phyloP scores from a whole-genome alignment of 768 basidiomycete genomes.

The Phaffia tasmanica region DNA sequence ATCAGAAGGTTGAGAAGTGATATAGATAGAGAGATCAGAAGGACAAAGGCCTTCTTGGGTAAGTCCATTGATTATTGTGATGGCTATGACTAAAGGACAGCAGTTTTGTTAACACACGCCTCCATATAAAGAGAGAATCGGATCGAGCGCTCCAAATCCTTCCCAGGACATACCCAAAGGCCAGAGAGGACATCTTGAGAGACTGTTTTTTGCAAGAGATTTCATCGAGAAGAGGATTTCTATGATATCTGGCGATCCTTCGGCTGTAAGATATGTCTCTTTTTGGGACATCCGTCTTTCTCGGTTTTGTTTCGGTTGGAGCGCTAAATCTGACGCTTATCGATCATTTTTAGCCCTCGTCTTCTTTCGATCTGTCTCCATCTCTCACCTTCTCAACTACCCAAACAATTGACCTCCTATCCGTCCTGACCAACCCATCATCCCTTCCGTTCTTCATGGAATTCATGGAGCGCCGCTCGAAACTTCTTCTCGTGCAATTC shows the following conservation, averaged over 20 bases:
- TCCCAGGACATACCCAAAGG: background rate
- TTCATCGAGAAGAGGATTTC: constrained; percentile 11
- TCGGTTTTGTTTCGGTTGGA: background rate
- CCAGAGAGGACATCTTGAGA: constrained; percentile 20
- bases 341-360: background rate
- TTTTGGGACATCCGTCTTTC: no score
- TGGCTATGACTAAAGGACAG: no score
- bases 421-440: constrained; percentile 74
- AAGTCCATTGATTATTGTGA: background rate
- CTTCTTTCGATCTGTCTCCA: constrained; percentile 2
- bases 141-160: background rate
- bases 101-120: no score
- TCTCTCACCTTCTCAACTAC: background rate
- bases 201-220: constrained; percentile 15
- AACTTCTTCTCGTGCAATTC: constrained; percentile 81
- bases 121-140: no score
- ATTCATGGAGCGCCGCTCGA: constrained; percentile 83
- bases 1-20: constrained; percentile 85
- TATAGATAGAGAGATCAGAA: constrained; percentile 76
- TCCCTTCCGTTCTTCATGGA: constrained; percentile 96
- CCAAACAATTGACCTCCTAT: constrained; percentile 51
- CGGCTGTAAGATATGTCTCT: background rate
- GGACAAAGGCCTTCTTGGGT: constrained; percentile 49
- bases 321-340: background rate
- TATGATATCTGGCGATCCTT: constrained; percentile 1